Conservation (phyloP, 2,329 filamentous ascomycete genomes). For the Penicillium sp. region DNA sequence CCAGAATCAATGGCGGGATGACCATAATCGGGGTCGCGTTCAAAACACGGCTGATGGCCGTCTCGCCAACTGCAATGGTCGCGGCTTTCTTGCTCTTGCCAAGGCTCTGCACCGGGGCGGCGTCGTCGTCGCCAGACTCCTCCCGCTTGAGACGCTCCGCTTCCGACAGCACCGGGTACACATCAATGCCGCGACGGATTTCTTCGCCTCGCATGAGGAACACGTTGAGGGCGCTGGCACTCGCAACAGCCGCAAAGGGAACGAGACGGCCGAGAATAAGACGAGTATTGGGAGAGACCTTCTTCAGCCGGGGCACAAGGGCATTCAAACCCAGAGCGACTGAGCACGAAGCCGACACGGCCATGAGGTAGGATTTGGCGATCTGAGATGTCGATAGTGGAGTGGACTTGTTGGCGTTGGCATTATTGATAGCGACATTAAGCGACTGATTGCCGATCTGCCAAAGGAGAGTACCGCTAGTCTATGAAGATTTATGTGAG, state of each 20-base stretch:
- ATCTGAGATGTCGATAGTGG: slow-evolving; percentile 76
- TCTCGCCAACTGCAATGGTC: slow-evolving; percentile 84
- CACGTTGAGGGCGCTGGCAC: slow-evolving; percentile 85
- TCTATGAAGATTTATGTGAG: slow-evolving; percentile 44
- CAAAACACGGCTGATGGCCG: slow-evolving; percentile 80
- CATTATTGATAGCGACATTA: slow-evolving; percentile 95
- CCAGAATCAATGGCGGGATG: slow-evolving; percentile 77
- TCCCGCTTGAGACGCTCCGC: slow-evolving; percentile 61
- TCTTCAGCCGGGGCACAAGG: slow-evolving; percentile 75
- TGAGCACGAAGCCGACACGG: slow-evolving; percentile 86
- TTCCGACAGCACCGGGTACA: slow-evolving; percentile 74
- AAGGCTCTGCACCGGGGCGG: slow-evolving; percentile 59
- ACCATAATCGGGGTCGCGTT: slow-evolving; percentile 98
- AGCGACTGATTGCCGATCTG: slow-evolving; percentile 95
- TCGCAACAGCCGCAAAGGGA: slow-evolving; percentile 90
- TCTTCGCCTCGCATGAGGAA: slow-evolving; percentile 97
- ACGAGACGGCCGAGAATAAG: slow-evolving; percentile 79
- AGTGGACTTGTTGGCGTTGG: slow-evolving; percentile 96
- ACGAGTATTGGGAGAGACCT: slow-evolving; percentile 66
- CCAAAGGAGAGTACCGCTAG: slow-evolving; percentile 81
- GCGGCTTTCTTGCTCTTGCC: slow-evolving; percentile 87
- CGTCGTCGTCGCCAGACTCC: slow-evolving; percentile 46
- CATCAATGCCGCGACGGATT: slow-evolving; percentile 85
- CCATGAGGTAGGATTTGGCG: slow-evolving; percentile 81
- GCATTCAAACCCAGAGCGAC: slow-evolving; percentile 90